A percentile compares a stretch with the other conserved stretches of the same genome.
These are phyloP conservation scores for Aspergillus bombycis DNA, from an alignment of 2,329 filamentous ascomycete species.

Conservation along the genomic window DNA sequence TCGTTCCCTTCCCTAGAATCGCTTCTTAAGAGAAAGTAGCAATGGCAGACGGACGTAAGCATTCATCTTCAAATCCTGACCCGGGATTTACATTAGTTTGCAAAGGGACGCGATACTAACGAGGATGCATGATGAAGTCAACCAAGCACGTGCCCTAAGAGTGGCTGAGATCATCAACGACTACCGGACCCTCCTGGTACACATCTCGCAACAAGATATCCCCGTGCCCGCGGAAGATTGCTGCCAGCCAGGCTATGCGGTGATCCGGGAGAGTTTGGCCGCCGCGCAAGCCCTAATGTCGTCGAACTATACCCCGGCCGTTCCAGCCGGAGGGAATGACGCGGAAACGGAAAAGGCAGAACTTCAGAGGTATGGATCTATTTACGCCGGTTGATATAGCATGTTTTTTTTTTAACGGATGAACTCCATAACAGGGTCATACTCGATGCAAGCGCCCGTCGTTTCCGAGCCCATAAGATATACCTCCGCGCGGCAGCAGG, in stretches of 20 bases:
- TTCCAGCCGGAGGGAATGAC: slow-evolving; percentile 46
- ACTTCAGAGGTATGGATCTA: slow-evolving; percentile 53
- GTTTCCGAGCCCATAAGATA: slow-evolving; percentile 64
- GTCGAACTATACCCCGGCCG: slow-evolving; percentile 54
- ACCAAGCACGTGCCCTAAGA: slow-evolving; percentile 65
- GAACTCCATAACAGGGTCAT: slow-evolving; percentile 54
- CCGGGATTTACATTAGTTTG: not conserved
- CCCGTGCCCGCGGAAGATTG: slow-evolving; percentile 58
- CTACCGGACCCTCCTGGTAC: slow-evolving; percentile 63
- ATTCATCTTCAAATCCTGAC: not conserved
- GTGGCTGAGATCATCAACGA: slow-evolving; percentile 67
- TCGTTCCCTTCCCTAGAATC: slow-evolving; percentile 10
- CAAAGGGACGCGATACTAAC: slow-evolving; percentile 15
- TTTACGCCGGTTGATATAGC: not conserved
- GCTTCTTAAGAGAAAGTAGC: slow-evolving; percentile 17
- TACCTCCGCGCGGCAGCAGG: slow-evolving; percentile 63
- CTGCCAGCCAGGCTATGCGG: slow-evolving; percentile 61
- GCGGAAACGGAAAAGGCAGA: slow-evolving; percentile 60
- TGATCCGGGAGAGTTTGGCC: slow-evolving; percentile 59
- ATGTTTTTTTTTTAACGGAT: no score
- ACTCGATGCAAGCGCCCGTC: slow-evolving; percentile 60
- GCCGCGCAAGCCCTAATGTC: slow-evolving; percentile 60
- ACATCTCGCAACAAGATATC: slow-evolving; percentile 59
- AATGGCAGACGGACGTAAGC: slow-evolving; percentile 63
- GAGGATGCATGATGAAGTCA: slow-evolving; percentile 50